These are phyloP conservation scores for Cyberlindnera sargentensis DNA, from an alignment of 805 yeast species.

Conservation along the genomic window DNA sequence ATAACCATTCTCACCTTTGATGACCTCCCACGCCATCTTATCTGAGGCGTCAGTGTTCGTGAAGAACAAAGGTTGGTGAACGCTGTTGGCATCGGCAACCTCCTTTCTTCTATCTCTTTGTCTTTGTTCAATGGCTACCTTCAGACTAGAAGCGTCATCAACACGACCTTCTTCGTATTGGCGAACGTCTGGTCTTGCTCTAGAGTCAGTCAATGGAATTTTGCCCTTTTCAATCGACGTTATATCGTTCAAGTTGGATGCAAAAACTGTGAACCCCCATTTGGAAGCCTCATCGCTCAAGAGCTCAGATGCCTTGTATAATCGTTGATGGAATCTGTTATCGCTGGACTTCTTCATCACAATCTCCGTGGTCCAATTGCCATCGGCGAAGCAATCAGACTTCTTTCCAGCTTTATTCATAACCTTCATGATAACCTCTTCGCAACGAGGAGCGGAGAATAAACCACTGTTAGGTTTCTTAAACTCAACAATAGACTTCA, in stretches of 20 bases:
- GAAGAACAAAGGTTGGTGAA: conserved; percentile 61
- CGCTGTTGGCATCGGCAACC: conserved; percentile 36
- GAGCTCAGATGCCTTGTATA: conserved; percentile 71
- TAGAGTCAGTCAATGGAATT: conserved; percentile 82
- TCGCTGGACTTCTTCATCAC: conserved; percentile 27
- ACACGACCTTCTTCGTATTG: conserved; percentile 63
- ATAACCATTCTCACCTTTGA: conserved; percentile 55
- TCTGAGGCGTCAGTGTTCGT: conserved; percentile 21
- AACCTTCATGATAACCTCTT: conserved; percentile 40
- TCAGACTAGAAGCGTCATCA: conserved; percentile 65
- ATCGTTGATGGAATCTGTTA: conserved; percentile 26
- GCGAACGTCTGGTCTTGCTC: conserved; percentile 81
- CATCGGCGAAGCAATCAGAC: conserved; percentile 29
- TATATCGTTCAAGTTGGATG: conserved; percentile 75
- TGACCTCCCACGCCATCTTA: conserved; percentile 41
- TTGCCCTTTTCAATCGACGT: conserved; percentile 58
- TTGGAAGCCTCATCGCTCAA: conserved; percentile 52
- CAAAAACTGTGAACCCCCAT: conserved; percentile 81
- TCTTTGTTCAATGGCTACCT: conserved; percentile 62
- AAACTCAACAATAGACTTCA: conserved; percentile 64
- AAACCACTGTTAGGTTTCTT: conserved; percentile 55
- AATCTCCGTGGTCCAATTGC: conserved; percentile 80
- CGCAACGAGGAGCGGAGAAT: conserved; percentile 75
- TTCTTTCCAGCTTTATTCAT: conserved; percentile 16
- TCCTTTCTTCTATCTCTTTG: conserved; percentile 74